Evolutionary conservation across 257 asterid species (phyloP).

Genomic region (Craterostigma plantagineum): DNA sequence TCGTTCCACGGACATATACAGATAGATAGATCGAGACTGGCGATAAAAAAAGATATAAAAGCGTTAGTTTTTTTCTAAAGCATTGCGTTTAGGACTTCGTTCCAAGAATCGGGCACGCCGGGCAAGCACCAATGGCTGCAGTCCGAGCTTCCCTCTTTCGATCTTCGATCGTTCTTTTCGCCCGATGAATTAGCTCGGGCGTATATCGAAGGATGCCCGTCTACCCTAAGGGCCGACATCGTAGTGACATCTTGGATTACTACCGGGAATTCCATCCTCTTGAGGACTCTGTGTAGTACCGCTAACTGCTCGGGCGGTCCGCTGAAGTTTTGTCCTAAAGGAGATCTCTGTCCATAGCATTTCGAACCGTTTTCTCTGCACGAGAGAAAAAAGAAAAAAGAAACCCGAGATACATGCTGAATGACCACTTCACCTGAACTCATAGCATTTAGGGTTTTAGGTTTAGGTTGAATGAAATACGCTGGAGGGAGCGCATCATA

Average conservation of each 20-base stretch:
- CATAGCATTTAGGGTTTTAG: too few relatives aligned
- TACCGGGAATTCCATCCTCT: slow-evolving; percentile 49
- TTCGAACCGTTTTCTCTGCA: slow-evolving; percentile 64
- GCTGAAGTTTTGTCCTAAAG: slow-evolving; percentile 21
- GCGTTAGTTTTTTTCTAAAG: too few relatives aligned
- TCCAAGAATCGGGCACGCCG: slow-evolving; percentile 90
- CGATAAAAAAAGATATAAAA: too few relatives aligned
- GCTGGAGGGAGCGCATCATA: too few relatives aligned
- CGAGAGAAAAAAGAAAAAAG: too few relatives aligned
- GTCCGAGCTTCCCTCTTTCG: slow-evolving; percentile 29
- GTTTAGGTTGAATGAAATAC: too few relatives aligned
- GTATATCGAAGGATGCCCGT: slow-evolving; percentile 86
- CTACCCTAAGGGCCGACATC: slow-evolving; percentile 47
- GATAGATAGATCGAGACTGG: too few relatives aligned
- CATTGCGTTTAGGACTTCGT: slow-evolving; percentile 46
- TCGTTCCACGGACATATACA: too few relatives aligned
- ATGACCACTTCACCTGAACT: too few relatives aligned
- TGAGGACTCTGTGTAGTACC: slow-evolving; percentile 35
- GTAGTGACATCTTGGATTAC: slow-evolving; percentile 44
- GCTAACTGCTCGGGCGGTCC: slow-evolving; percentile 21
- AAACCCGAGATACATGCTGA: too few relatives aligned
- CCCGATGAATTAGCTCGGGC: slow-evolving; percentile 25
- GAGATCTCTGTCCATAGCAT: slow-evolving; percentile 48
- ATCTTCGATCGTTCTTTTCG: slow-evolving; percentile 26
- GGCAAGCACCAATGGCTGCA: slow-evolving; percentile 96